Base-by-base conservation (phyloP, 768 basidiomycete genomes). In the Leccinum broughii region DNA sequence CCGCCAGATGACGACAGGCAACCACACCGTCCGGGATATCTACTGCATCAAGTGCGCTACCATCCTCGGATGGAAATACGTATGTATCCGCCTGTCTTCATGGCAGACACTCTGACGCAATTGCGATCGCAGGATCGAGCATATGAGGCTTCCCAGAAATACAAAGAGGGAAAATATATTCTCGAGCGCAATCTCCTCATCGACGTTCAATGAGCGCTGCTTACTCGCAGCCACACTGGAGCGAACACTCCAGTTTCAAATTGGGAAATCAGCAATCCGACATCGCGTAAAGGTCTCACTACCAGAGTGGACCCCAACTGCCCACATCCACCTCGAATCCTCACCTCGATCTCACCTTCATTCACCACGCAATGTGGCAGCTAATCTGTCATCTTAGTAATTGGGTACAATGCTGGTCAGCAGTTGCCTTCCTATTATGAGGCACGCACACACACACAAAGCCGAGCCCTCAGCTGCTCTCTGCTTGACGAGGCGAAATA, bases 101-200 rank as follows among this genome's bases (percentile, higher is more conserved):
- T 17, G 50, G 8, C 34, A 34, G 37, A 20, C 39, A 6, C 48
- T 56, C 62, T 63, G 56, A 55, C 49, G 30, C 51, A 34, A 56
- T 49, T 13, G 54, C 54, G 20, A 54, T 53, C n/a, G 51, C 68
- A 97, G 96, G 96, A 97, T 74, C 86, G 86, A 58, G 96, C 96
- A 15, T 97, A 87, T 71, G 95, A 98, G 70, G 71, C 81, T 11
- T 83, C 87, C 8, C 95, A 99, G 83, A 93, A 90, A 76, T 99
- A 98, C 82, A 99, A 99, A 73, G 96, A 99, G 79, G 94, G 95
- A 72, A 95, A 95, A 80, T 97, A 86, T 76, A 98, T 99, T 73
- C 90, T 99, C 63, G 96, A 99, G 77, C 89, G 93, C 69, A 92
- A 91, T 72, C 82, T 93, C 68, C 88, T 93, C 69, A 82, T 87